phyloP scores from a whole-genome alignment of 768 basidiomycete genomes.

The Basidioascus undulatus region DNA sequence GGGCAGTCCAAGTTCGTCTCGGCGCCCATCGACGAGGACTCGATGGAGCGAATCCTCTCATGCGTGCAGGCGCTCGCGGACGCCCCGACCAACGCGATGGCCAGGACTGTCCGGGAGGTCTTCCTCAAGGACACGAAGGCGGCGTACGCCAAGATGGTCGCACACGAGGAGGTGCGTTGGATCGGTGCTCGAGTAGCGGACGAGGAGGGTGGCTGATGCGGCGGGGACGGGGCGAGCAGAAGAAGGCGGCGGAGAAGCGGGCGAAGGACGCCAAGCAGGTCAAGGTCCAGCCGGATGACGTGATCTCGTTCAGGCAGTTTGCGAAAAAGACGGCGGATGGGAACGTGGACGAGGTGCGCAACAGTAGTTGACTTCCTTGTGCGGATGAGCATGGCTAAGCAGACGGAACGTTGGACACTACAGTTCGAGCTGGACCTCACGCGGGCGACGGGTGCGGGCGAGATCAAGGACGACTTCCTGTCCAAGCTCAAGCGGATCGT shows the following conservation, averaged over 20 bases:
- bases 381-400: not conserved
- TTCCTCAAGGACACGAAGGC: slow-evolving; percentile 51
- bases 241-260: slow-evolving; percentile 75
- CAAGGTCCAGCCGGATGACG: slow-evolving; percentile 77
- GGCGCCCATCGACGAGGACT: slow-evolving; percentile 94
- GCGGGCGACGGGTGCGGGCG: slow-evolving; percentile 62
- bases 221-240: slow-evolving; percentile 27
- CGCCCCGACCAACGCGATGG: slow-evolving; percentile 31
- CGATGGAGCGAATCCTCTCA: slow-evolving; percentile 81
- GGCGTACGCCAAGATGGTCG: slow-evolving; percentile 88
- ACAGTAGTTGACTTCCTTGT: slow-evolving; percentile 24
- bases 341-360: slow-evolving; percentile 26
- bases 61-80: slow-evolving; percentile 86
- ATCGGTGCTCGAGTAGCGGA: too few relatives aligned
- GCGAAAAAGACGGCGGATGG: slow-evolving; percentile 72
- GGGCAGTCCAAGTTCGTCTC: slow-evolving; percentile 90
- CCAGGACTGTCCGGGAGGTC: slow-evolving; percentile 30
- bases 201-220: too few relatives aligned
- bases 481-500: slow-evolving; percentile 81
- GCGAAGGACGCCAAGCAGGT: slow-evolving; percentile 44
- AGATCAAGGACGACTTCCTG: slow-evolving; percentile 64
- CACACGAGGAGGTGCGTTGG: slow-evolving; percentile 69
- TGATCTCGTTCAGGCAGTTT: slow-evolving; percentile 80
- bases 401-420: not conserved
- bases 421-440: slow-evolving; percentile 77